Evolutionary conservation across 2,329 filamentous ascomycete genomes (phyloP).

Genomic region (Calonectria crousiana): DNA sequence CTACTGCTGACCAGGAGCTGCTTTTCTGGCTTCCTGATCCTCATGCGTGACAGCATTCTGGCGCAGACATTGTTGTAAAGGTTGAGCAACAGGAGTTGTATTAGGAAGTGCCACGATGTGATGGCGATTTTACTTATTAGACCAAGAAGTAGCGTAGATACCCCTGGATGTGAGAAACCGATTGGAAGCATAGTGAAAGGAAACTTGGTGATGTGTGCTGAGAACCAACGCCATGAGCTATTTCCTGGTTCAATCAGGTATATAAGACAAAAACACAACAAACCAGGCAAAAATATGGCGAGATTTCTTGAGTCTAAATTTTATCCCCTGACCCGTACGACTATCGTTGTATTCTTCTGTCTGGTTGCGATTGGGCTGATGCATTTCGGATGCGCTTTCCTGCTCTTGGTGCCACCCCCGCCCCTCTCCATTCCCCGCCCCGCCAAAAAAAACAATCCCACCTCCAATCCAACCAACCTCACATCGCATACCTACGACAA

Average conservation of each 20-base stretch:
- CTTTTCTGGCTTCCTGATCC: constrained; percentile 83
- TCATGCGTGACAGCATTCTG: constrained; percentile 55
- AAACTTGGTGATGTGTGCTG: background rate
- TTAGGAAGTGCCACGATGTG: background rate
- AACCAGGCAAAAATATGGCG: background rate
- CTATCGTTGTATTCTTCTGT: background rate
- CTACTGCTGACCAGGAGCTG: constrained; percentile 87
- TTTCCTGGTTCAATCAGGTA: background rate
- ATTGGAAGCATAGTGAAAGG: background rate
- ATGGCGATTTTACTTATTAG: background rate
- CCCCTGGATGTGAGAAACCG: constrained; percentile 9
- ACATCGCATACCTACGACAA: background rate
- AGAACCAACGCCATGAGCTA: background rate
- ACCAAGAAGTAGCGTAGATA: constrained; percentile 19
- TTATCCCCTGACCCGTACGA: too few relatives aligned
- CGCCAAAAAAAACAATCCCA: constrained; percentile 29
- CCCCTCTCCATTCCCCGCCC: constrained; percentile 21
- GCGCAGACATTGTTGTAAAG: background rate
- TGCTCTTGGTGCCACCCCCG: background rate
- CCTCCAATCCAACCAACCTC: constrained; percentile 21
- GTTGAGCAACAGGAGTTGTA: background rate
- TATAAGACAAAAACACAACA: background rate
- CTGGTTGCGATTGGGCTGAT: background rate
- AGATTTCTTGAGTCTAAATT: background rate
- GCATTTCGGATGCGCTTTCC: background rate